Percentiles rank a stretch among this genome's conserved stretches.
These are phyloP conservation scores for Sutorius eximius DNA, from an alignment of 1,284 basidiomycete genomes.

Conservation along the genomic window DNA sequence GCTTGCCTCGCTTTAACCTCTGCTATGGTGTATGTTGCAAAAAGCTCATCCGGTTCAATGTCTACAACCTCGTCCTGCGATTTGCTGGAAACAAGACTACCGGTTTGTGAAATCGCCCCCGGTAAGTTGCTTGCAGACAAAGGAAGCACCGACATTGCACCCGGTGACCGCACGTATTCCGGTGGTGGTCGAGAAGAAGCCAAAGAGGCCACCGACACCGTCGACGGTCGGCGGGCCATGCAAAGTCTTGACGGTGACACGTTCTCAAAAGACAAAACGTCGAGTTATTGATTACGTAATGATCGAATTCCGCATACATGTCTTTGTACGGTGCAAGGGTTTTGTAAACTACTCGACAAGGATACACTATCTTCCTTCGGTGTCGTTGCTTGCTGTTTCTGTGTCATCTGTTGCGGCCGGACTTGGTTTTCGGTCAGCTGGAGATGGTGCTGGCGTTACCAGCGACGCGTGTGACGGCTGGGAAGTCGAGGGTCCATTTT, in stretches of 20 bases:
- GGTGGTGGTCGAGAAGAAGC: constrained; percentile 18
- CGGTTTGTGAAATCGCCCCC: constrained; percentile 21
- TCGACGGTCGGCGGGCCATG: constrained; percentile 38
- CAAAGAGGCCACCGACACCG: constrained; percentile 25
- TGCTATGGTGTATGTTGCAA: constrained; percentile 67
- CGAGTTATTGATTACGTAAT: constrained; percentile 22
- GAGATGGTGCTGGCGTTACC: constrained; percentile 35
- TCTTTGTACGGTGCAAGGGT: neutral
- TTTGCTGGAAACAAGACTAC: constrained; percentile 18
- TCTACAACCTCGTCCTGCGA: constrained; percentile 23
- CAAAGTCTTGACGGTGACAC: constrained; percentile 5
- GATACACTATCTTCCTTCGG: constrained; percentile 25
- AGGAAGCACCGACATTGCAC: constrained; percentile 3
- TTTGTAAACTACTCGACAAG: neutral
- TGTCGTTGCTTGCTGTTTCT: constrained; percentile 19
- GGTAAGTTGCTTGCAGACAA: constrained; percentile 6
- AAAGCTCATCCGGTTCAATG: constrained; percentile 80
- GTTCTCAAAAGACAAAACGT: neutral
- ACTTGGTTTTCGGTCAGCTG: constrained; percentile 37
- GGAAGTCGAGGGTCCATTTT: constrained; percentile 39
- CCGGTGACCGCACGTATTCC: constrained; percentile 8
- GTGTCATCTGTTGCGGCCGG: constrained; percentile 33
- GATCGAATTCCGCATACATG: constrained; percentile 2
- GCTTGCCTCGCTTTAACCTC: constrained; percentile 76
- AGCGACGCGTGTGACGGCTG: constrained; percentile 39